phyloP scores from a whole-genome alignment of 345 rosid genomes.

The Cardamine resedifolia region DNA sequence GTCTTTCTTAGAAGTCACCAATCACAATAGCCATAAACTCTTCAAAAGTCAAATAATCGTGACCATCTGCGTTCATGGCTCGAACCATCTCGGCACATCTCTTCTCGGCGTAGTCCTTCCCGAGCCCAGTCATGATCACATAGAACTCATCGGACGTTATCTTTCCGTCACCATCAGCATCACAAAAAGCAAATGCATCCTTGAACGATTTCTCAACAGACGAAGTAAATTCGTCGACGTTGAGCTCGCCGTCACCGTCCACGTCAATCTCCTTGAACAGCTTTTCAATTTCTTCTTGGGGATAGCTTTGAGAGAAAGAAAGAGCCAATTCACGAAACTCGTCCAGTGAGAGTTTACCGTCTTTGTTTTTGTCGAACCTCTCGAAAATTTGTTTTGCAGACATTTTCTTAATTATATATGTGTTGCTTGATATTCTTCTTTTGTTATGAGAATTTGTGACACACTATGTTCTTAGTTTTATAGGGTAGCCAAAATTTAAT shows the following conservation, averaged over 20 bases:
- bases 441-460: background rate
- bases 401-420: background rate
- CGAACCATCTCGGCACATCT: constrained; percentile 1
- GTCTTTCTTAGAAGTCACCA: background rate
- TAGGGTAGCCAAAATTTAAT: background rate
- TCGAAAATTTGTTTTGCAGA: constrained; percentile 10
- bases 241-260: constrained; percentile 22
- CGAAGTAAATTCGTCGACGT: constrained; percentile 5
- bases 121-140: background rate
- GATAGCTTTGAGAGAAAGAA: background rate
- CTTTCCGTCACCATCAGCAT: constrained; percentile 18
- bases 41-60: constrained; percentile 16
- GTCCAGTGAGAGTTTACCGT: constrained; percentile 14
- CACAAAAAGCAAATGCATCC: constrained; percentile 13
- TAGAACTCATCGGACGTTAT: background rate
- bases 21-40: constrained; percentile 8
- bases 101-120: background rate
- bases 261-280: constrained; percentile 22
- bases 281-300: background rate
- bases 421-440: background rate
- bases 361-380: constrained; percentile 17
- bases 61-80: constrained; percentile 10
- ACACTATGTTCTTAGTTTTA: background rate
- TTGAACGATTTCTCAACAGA: constrained; percentile 4
- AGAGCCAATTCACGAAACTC: constrained; percentile 9